A percentile compares a stretch with the other conserved stretches of the same genome.
Evolutionary conservation across 139 green algal species (phyloP).

Genomic region (Closterium sp.): DNA sequence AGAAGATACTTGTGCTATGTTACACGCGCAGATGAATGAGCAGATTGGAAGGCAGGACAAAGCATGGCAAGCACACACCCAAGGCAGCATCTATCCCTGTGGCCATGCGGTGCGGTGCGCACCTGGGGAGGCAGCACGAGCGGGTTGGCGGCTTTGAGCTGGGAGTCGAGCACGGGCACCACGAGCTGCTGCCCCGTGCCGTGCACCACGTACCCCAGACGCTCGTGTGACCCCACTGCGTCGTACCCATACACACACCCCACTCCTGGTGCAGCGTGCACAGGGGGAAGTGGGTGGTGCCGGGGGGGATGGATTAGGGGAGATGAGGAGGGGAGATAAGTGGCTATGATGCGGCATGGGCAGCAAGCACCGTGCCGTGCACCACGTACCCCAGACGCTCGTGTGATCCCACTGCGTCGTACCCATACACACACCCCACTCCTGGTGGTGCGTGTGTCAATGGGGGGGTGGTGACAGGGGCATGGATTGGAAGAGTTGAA

Average conservation of each 20-base stretch:
- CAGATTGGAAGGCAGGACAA: neutral
- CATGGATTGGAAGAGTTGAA: neutral
- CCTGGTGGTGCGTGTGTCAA: conserved; percentile 58
- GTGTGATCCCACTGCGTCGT: conserved; percentile 94
- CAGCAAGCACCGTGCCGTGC: conserved; percentile 79
- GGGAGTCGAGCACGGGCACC: conserved; percentile 98
- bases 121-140: conserved; percentile 77
- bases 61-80: neutral
- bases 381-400: conserved; percentile 66
- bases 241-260: conserved; percentile 98
- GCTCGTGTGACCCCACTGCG: conserved; percentile 91
- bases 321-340: neutral
- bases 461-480: neutral
- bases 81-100: neutral
- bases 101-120: neutral
- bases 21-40: neutral
- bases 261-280: conserved; percentile 61
- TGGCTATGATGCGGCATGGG: neutral
- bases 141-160: conserved; percentile 85
- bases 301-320: neutral
- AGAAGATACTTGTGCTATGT: neutral
- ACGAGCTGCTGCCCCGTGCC: conserved; percentile 93
- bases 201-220: conserved; percentile 61
- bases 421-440: conserved; percentile 92
- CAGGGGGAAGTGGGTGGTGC: neutral